Evolutionary conservation across 2,329 filamentous ascomycete species (phyloP), one percentile per base, ranked within the genome.

Genomic region (Fusarium subtropicale): DNA sequence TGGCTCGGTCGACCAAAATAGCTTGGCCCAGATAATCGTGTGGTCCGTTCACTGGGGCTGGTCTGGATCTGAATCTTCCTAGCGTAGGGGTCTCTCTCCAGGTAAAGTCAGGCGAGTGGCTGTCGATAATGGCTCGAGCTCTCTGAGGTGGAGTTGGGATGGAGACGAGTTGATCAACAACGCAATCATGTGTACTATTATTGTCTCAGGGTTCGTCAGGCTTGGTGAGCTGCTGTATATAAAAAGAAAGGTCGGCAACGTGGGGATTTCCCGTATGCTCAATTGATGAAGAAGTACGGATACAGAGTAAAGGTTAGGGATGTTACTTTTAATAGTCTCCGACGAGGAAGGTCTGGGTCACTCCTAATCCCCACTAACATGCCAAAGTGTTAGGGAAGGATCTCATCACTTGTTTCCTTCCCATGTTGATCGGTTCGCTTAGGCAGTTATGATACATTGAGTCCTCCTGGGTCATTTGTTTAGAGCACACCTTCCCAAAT

Each of bases 1-100:
- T 28, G 57, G 52, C 59, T 74, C 72, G 72, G 72, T 74, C 71
- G 64, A 71, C 72, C 53, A 72, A 74, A 71, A 54, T 60, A 69
- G 72, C 57, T 64, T 74, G 72, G 72, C 28, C 48, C 39, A 44
- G 64, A 52, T 58, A 64, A 64, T 73, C 61, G 57, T 61, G 48
- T 58, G 71, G 71, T 65, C 71, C 71, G 71, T 74, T 66, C 67
- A 46, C 69, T 60, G 67, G 56, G 61, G 41, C 60, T 60, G 67
- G 68, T 68, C 72, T 74, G 69, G 69, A 71, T 73, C 71, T 73
- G 68, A 63, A 73, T 73, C 71, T 44, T 26, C 41, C 20, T 70
- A 61, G 65, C 22, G 54, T 60, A 65, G 30, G 60, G 62, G 54
- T 64, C 60, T 64, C 52, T 58, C 51, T 67, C 61, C 44, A 61